phyloP scores from a whole-genome alignment of 2,329 filamentous ascomycete species.

The Rosellinia necatrix region DNA sequence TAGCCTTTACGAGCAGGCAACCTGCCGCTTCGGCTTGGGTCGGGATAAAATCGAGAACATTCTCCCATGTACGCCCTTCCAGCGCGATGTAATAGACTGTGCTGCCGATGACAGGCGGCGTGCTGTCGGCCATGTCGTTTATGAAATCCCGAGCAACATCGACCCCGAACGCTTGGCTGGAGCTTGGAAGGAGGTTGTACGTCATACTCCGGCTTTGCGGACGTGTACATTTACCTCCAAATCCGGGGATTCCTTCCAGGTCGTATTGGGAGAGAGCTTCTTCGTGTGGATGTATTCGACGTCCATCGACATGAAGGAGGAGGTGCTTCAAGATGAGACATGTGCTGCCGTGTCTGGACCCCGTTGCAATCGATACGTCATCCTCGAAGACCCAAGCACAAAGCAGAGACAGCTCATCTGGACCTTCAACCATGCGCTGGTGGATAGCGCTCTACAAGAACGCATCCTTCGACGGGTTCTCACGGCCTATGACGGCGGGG shows the following conservation, averaged over 20 bases:
- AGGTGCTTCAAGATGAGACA: slow-evolving; percentile 17
- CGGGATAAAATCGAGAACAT: slow-evolving; percentile 13
- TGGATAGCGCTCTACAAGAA: slow-evolving; percentile 1
- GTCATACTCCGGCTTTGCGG: slow-evolving; percentile 8
- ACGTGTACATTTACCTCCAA: slow-evolving; percentile 16
- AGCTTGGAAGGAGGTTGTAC: slow-evolving; percentile 18
- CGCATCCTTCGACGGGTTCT: slow-evolving; percentile 9
- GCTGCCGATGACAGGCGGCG: slow-evolving; percentile 12
- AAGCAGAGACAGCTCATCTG: slow-evolving; percentile 15
- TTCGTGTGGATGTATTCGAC: slow-evolving; percentile 6
- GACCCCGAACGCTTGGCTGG: slow-evolving; percentile 12
- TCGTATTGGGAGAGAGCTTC: slow-evolving; percentile 5
- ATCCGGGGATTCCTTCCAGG: slow-evolving; percentile 9
- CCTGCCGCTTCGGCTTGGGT: slow-evolving; percentile 11
- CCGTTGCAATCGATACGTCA: slow-evolving; percentile 18
- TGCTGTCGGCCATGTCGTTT: slow-evolving; percentile 15
- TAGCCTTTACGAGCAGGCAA: slow-evolving; percentile 11
- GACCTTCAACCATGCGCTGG: slow-evolving; percentile 19
- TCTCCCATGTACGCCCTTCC: slow-evolving; percentile 15
- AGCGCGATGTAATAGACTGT: slow-evolving; percentile 16
- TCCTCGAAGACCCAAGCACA: neutral
- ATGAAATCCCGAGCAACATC: slow-evolving; percentile 7
- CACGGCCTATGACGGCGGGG: slow-evolving; percentile 1
- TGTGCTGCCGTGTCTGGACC: slow-evolving; percentile 16
- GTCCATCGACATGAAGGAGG: slow-evolving; percentile 6